These are phyloP conservation scores for Candida nitratophila DNA, from an alignment of 805 yeast species.

Conservation along the genomic window DNA sequence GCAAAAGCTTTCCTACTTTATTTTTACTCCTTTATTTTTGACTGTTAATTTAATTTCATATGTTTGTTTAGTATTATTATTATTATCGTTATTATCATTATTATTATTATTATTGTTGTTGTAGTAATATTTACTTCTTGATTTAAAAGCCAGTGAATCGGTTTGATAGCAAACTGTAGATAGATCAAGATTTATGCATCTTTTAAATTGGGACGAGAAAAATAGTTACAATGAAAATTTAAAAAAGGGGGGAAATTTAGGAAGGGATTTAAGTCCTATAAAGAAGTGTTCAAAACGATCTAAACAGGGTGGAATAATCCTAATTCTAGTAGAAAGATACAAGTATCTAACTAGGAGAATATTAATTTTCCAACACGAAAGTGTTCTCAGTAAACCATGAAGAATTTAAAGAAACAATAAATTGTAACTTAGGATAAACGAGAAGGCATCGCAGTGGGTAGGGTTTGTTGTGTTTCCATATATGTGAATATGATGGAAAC, in stretches of 20 bases:
- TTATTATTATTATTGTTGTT: background rate
- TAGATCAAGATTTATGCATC: too few species aligned
- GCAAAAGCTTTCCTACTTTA: too few species aligned
- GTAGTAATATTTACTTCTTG: too few species aligned
- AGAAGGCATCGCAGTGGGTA: slow-evolving; percentile 17
- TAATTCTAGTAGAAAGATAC: background rate
- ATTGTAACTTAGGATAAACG: slow-evolving; percentile 3
- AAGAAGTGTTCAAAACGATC: slow-evolving; percentile 11
- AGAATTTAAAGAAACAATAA: background rate
- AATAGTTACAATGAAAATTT: too few species aligned
- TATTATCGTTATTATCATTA: background rate
- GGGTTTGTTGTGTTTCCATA: slow-evolving; percentile 1
- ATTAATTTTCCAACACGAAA: slow-evolving; percentile 19
- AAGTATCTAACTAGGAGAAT: background rate
- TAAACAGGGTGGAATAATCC: slow-evolving; percentile 22
- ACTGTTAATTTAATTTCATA: background rate
- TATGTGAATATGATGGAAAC: too few species aligned
- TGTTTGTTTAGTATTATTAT: background rate
- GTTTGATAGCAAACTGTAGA: too few species aligned
- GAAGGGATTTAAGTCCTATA: slow-evolving; percentile 22
- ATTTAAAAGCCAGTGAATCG: too few species aligned
- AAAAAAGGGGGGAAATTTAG: slow-evolving; percentile 8
- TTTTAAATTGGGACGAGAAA: too few species aligned
- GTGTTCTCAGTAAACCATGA: slow-evolving; percentile 16
- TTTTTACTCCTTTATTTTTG: background rate